Conservation (phyloP, 2,329 filamentous ascomycete species). For the Fusarium sp. region DNA sequence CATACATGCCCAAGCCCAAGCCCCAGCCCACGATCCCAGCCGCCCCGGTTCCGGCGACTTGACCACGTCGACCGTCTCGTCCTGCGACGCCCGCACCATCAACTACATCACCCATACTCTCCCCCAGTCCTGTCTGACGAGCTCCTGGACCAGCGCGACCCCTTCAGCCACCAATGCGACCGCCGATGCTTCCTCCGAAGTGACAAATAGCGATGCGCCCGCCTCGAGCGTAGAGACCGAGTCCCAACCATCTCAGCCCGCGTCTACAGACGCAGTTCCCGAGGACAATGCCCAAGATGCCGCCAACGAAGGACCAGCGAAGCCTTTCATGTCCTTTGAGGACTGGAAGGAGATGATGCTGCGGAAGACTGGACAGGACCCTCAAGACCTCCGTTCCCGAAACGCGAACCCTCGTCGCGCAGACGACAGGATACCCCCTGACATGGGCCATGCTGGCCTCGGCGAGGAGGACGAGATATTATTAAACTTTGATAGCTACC, state of each 20-base stretch:
- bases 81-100: constrained; percentile 75
- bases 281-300: constrained; percentile 33
- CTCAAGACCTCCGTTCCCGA: constrained; percentile 76
- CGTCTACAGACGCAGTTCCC: neutral
- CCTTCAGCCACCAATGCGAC: constrained; percentile 29
- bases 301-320: constrained; percentile 44
- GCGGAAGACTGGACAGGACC: constrained; percentile 83
- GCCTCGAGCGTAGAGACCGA: constrained; percentile 20
- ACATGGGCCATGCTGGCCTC: constrained; percentile 81
- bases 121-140: constrained; percentile 82
- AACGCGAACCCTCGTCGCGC: constrained; percentile 66
- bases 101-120: constrained; percentile 88
- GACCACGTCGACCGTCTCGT: constrained; percentile 28
- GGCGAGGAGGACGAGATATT: constrained; percentile 91
- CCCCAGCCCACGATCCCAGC: constrained; percentile 18
- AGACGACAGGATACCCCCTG: constrained; percentile 67
- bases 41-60: constrained; percentile 21
- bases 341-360: constrained; percentile 98
- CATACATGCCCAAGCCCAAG: constrained; percentile 5
- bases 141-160: constrained; percentile 65
- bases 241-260: constrained; percentile 12
- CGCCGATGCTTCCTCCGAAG: constrained; percentile 2
- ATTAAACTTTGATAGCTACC: constrained; percentile 65
- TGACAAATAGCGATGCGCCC: constrained; percentile 18
- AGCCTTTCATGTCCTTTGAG: constrained; percentile 92